These are phyloP conservation scores for Aquanectria penicillioides DNA, from an alignment of 2,329 filamentous ascomycete species.

Conservation along the genomic window DNA sequence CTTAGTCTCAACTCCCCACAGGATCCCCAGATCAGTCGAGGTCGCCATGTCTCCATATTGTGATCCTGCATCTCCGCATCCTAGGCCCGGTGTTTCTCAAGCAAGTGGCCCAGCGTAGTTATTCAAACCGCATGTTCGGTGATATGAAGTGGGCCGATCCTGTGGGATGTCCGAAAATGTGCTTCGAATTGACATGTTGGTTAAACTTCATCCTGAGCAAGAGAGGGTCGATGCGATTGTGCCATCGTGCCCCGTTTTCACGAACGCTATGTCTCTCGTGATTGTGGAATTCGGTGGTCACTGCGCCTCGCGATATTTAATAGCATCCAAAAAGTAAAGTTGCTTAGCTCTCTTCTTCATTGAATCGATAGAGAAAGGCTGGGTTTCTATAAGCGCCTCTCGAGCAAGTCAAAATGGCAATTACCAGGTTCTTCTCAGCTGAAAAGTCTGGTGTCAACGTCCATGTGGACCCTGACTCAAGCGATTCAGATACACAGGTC, in stretches of 20 bases:
- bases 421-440: no score
- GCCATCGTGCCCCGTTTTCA: conserved; percentile 6
- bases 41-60: background rate
- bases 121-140: background rate
- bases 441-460: background rate
- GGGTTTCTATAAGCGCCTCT: no score
- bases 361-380: no score
- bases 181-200: background rate
- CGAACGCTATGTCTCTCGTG: background rate
- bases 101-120: background rate
- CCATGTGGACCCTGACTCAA: background rate
- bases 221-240: background rate
- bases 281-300: background rate
- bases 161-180: conserved; percentile 2
- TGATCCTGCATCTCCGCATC: background rate
- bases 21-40: background rate
- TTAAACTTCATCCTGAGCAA: background rate
- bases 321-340: background rate
- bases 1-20: background rate
- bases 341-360: background rate
- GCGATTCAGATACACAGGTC: background rate
- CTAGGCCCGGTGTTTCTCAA: background rate
- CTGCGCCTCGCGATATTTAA: background rate
- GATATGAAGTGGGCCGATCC: background rate
- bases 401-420: no score